Evolutionary conservation across 2,329 filamentous ascomycete species (phyloP).

Genomic region (Aspergillus aculeatinus): DNA sequence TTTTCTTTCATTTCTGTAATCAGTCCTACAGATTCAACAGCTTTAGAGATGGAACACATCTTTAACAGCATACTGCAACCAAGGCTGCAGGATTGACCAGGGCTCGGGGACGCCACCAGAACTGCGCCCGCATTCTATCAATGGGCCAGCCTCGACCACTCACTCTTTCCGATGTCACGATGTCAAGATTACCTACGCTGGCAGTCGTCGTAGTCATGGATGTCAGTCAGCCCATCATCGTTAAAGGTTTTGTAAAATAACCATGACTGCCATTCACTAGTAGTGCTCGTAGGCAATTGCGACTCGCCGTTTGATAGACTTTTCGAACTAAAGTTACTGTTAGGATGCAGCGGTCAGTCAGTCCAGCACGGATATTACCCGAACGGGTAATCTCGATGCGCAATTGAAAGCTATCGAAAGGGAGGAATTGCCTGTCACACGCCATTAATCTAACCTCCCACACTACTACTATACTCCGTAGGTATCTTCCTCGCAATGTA

Average conservation of each 20-base stretch:
- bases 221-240: not conserved
- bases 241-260: not conserved
- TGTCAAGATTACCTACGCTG: conserved; percentile 2
- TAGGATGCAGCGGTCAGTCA: not conserved
- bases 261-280: not conserved
- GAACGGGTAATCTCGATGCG: conserved; percentile 1
- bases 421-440: not conserved
- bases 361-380: conserved; percentile 3
- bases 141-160: conserved; percentile 3
- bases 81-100: conserved; percentile 18
- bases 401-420: not conserved
- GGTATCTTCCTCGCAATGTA: not conserved
- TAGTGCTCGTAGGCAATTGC: not conserved
- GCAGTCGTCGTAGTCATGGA: not conserved
- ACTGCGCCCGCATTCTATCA: not conserved
- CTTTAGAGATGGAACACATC: not conserved
- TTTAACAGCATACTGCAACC: conserved; percentile 6
- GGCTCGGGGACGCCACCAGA: conserved; percentile 15
- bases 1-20: not conserved
- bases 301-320: too few relatives aligned
- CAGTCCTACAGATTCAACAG: not conserved
- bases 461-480: not conserved
- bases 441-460: not conserved
- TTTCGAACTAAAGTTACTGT: not conserved
- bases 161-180: conserved; percentile 3